These are phyloP conservation scores for Stygiomarasmius scandens DNA, from an alignment of 1,284 basidiomycete species.

Conservation along the genomic window DNA sequence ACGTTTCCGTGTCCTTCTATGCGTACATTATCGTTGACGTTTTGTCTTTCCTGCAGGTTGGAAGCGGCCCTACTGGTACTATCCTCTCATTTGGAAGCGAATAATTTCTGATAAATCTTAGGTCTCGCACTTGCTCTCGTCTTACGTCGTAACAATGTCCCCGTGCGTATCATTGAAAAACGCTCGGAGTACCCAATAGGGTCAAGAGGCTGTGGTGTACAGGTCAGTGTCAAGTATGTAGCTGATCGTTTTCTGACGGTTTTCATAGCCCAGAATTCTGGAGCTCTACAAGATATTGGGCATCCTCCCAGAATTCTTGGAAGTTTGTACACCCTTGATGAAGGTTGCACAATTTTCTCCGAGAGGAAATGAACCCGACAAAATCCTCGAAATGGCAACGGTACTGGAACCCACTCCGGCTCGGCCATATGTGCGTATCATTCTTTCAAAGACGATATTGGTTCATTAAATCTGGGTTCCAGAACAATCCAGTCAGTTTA, in stretches of 20 bases:
- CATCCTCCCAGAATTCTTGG: conserved; percentile 12
- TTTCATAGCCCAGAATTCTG: conserved; percentile 10
- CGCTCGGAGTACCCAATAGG: conserved; percentile 17
- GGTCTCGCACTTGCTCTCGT: conserved; percentile 25
- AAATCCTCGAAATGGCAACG: neutral
- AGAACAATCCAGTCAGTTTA: conserved; percentile 25
- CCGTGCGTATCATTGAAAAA: conserved; percentile 29
- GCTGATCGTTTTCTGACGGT: neutral
- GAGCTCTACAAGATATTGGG: conserved; percentile 22
- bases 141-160: conserved; percentile 21
- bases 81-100: neutral
- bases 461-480: conserved; percentile 29
- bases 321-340: neutral
- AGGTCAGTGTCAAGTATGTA: conserved; percentile 16
- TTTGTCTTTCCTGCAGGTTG: conserved; percentile 19
- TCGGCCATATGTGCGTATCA: conserved; percentile 9
- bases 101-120: neutral
- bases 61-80: conserved; percentile 24
- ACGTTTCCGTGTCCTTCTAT: neutral
- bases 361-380: neutral
- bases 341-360: neutral
- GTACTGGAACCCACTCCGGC: conserved; percentile 4
- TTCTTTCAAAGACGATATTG: neutral
- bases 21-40: neutral
- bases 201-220: conserved; percentile 21